phyloP scores from a whole-genome alignment of 2,329 filamentous ascomycete species.

The Apiospora aurea region DNA sequence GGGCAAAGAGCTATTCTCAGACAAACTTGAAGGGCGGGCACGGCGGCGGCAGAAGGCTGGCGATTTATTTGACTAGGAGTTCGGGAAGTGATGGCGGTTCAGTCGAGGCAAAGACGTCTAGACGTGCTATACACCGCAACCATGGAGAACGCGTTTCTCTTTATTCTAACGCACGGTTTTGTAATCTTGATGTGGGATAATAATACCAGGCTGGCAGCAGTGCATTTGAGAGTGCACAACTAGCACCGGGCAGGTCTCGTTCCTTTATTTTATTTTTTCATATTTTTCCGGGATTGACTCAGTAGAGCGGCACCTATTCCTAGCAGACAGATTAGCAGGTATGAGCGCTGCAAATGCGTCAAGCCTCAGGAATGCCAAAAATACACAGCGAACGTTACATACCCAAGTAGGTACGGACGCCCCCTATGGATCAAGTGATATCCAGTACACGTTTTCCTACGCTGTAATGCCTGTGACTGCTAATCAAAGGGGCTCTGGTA shows the following conservation, averaged over 20 bases:
- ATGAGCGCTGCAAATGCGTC: not conserved
- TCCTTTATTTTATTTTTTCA: not conserved
- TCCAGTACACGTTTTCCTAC: too few relatives aligned
- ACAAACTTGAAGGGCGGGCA: constrained; percentile 61
- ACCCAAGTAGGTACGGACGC: not conserved
- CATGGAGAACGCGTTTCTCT: not conserved
- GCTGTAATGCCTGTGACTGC: too few relatives aligned
- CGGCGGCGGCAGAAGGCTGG: constrained; percentile 71
- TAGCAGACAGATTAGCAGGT: not conserved
- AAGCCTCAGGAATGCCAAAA: not conserved
- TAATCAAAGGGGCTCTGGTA: too few relatives aligned
- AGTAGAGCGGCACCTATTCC: not conserved
- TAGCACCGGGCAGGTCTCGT: not conserved
- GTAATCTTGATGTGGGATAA: not conserved
- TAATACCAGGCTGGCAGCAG: not conserved
- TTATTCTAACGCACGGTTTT: not conserved
- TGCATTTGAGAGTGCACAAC: not conserved
- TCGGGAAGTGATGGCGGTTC: not conserved
- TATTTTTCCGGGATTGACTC: not conserved
- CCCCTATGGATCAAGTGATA: too few relatives aligned
- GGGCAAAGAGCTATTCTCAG: constrained; percentile 74
- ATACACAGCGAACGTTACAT: not conserved
- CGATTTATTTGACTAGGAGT: constrained; percentile 70
- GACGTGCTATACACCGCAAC: not conserved
- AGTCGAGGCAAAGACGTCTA: not conserved